Evolutionary conservation across 1,284 basidiomycete species (phyloP).

Genomic region (Anthracocystis panici-leucophaei): DNA sequence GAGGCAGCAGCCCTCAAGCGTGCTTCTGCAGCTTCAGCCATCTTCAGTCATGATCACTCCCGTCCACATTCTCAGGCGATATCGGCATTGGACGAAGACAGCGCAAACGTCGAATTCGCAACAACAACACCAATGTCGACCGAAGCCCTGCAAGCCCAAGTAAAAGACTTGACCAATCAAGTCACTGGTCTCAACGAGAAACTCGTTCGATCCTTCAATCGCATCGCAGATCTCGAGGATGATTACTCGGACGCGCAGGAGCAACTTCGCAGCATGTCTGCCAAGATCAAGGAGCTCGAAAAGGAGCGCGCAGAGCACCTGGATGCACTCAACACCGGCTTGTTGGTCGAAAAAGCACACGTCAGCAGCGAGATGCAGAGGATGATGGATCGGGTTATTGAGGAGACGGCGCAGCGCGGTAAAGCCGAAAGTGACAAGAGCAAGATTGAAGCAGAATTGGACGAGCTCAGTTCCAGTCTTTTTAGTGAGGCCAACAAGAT

Average conservation of each 20-base stretch:
- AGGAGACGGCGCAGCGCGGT: conserved; percentile 89
- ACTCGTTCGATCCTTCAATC: conserved; percentile 89
- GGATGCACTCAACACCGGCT: conserved; percentile 76
- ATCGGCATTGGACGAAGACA: conserved; percentile 3
- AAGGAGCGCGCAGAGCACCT: conserved; percentile 72
- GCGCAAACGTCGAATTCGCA: conserved; percentile 72
- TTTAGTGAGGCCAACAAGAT: conserved; percentile 72
- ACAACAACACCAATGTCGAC: conserved; percentile 72
- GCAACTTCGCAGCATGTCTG: conserved; percentile 74
- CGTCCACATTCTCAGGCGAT: conserved; percentile 12
- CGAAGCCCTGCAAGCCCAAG: conserved; percentile 79
- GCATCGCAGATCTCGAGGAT: conserved; percentile 92
- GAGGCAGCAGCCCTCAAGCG: conserved; percentile 24
- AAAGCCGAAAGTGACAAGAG: conserved; percentile 81
- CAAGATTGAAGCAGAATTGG: conserved; percentile 75
- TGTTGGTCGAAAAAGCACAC: conserved; percentile 89
- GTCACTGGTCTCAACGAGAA: conserved; percentile 90
- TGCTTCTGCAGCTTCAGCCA: conserved; percentile 44
- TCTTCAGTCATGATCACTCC: conserved; percentile 38
- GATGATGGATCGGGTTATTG: conserved; percentile 91
- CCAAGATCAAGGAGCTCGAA: conserved; percentile 73
- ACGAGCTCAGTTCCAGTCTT: conserved; percentile 86
- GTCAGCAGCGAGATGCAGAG: conserved; percentile 91
- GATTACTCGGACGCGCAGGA: conserved; percentile 81
- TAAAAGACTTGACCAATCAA: conserved; percentile 87